phyloP scores from a whole-genome alignment of 2,329 filamentous ascomycete genomes.

The Neofusicoccum sp. region DNA sequence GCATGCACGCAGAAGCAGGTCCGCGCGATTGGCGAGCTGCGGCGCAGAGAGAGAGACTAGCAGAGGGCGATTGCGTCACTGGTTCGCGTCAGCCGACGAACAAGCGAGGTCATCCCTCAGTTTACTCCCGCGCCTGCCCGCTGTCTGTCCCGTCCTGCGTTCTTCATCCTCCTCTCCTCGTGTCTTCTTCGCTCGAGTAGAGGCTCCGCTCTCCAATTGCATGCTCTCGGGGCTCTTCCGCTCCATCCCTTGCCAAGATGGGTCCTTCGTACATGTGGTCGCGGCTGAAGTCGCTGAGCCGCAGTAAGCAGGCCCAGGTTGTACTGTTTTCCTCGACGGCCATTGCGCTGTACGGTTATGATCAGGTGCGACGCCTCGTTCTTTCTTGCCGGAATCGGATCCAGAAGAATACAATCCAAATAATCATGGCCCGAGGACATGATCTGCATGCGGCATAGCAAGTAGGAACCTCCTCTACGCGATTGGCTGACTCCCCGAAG shows the following conservation, averaged over 20 bases:
- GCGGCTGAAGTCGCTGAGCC: background rate
- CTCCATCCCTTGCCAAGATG: background rate
- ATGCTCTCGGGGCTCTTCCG: too few relatives aligned
- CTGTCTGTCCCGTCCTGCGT: background rate
- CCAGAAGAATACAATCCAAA: too few relatives aligned
- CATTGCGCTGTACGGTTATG: constrained; percentile 55
- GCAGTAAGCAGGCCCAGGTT: constrained; percentile 46
- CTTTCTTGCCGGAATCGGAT: too few relatives aligned
- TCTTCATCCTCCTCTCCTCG: background rate
- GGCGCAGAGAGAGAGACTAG: background rate
- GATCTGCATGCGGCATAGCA: too few relatives aligned
- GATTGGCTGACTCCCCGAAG: background rate
- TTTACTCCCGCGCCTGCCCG: background rate
- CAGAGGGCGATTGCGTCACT: background rate
- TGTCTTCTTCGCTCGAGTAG: too few relatives aligned
- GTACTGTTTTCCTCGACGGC: constrained; percentile 54
- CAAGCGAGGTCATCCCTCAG: constrained; percentile 8
- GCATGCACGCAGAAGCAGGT: background rate
- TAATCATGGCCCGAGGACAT: too few relatives aligned
- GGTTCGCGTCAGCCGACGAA: background rate
- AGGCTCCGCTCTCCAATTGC: too few relatives aligned
- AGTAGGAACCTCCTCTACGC: too few relatives aligned
- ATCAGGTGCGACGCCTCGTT: constrained; percentile 22
- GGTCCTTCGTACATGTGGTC: background rate
- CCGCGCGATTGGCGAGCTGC: background rate